phyloP scores from a whole-genome alignment of 2,329 filamentous ascomycete genomes.

The Arthrocladium fulminans region DNA sequence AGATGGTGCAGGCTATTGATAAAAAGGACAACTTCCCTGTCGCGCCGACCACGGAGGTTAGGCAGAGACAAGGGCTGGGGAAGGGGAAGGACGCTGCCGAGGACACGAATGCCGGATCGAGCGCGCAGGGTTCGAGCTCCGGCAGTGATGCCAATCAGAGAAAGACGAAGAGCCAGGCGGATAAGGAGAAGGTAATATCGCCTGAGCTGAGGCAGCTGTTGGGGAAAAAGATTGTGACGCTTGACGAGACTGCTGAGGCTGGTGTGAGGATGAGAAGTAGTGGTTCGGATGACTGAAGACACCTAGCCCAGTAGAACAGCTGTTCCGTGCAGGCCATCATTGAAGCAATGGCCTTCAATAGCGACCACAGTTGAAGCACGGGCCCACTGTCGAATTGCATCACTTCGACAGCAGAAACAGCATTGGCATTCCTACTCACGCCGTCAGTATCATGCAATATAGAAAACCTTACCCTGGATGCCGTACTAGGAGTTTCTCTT shows the following conservation, averaged over 20 bases:
- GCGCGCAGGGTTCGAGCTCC: not conserved
- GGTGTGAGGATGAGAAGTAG: constrained; percentile 13
- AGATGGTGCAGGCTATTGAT: constrained; percentile 82
- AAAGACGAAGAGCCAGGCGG: constrained; percentile 18
- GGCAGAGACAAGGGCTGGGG: constrained; percentile 13
- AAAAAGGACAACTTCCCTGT: constrained; percentile 76
- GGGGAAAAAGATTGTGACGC: constrained; percentile 49
- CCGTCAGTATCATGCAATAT: no score
- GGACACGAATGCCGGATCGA: not conserved
- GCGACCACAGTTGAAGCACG: no score
- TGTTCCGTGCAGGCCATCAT: no score
- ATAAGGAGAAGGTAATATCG: constrained; percentile 49
- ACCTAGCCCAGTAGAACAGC: no score
- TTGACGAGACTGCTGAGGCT: constrained; percentile 27
- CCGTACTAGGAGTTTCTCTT: no score
- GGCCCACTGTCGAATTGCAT: no score
- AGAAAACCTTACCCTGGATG: no score
- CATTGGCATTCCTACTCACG: no score
- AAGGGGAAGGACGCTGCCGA: constrained; percentile 5
- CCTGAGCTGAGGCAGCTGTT: constrained; percentile 54
- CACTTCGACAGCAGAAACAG: no score
- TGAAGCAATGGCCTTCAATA: no score
- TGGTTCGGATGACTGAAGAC: constrained; percentile 18
- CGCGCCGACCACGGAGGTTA: constrained; percentile 32
- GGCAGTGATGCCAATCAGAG: constrained; percentile 2